These are phyloP conservation scores for Paramarasmius palmivorus DNA, from an alignment of 1,284 basidiomycete genomes.

Conservation along the genomic window DNA sequence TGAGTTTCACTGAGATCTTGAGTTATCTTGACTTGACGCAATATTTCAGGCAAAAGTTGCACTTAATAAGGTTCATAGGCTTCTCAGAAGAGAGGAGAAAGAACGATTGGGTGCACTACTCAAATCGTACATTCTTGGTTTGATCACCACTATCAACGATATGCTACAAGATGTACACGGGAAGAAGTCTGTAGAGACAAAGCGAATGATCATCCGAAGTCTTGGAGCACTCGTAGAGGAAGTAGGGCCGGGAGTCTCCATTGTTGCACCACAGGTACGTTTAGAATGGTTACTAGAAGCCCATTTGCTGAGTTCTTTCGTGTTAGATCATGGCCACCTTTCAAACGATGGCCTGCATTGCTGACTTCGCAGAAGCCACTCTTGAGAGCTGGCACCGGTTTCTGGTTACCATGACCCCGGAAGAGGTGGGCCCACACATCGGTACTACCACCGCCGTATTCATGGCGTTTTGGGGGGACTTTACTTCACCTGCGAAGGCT, in stretches of 20 bases:
- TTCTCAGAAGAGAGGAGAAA: constrained; percentile 23
- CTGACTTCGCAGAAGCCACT: constrained; percentile 77
- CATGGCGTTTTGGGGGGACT: constrained; percentile 74
- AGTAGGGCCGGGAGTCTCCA: constrained; percentile 72
- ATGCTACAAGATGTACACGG: constrained; percentile 80
- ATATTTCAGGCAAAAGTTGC: constrained; percentile 56
- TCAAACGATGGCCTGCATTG: constrained; percentile 80
- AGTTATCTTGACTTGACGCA: constrained; percentile 7
- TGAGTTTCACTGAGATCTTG: constrained; percentile 27
- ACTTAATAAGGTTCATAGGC: constrained; percentile 57
- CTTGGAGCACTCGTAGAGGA: constrained; percentile 74
- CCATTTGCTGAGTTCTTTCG: constrained; percentile 2
- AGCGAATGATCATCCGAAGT: constrained; percentile 78
- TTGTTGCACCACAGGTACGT: constrained; percentile 82
- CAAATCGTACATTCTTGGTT: constrained; percentile 76
- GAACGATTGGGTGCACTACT: constrained; percentile 60
- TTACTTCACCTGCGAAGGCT: constrained; percentile 58
- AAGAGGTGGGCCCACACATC: constrained; percentile 83
- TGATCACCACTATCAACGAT: constrained; percentile 82
- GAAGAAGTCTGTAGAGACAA: constrained; percentile 65
- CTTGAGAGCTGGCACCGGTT: constrained; percentile 85
- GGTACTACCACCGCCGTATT: constrained; percentile 89
- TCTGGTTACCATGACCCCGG: constrained; percentile 66
- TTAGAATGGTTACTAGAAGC: not conserved
- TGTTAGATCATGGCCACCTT: constrained; percentile 93